Evolutionary conservation across 2,329 filamentous ascomycete species (phyloP), one percentile per base, ranked within the genome.

Genomic region (Fusarium sp.): DNA sequence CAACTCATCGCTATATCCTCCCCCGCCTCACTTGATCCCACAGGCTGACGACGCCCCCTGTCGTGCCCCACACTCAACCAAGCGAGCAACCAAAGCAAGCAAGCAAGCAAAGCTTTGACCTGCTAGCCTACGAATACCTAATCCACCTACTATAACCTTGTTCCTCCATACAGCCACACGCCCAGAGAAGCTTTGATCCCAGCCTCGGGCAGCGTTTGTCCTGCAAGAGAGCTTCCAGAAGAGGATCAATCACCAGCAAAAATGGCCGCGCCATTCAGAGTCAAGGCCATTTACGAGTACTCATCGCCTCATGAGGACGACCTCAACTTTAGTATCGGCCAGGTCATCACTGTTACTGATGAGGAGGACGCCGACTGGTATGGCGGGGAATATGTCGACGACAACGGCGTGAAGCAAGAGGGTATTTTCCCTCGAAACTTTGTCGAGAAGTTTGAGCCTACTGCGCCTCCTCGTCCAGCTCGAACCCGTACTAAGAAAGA

Each of bases 351-450:
- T 58, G 95, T 99, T 72, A 97, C 92, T 48, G 95, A 95, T 67
- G 90, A 94, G 82, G 96, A 98, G 80, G 96, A 97, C 80, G 91
- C 88, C 72, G 97, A 98, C 81, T 98, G 95, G 96, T 97, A 96
- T 80, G 90, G 89, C 72, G 95, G 96, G 75, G 92, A 96, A 82
- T 98, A 97, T 81, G 85, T 91, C 72, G 93, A 97, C 82, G 89
- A 90, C 67, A 83, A 86, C 58, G 96, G 96, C 63, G 83, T 82
- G 71, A 94, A 92, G 82, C 89, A 91, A 80, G 91, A 95, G 79
- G 95, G 95, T 75, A 93, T 98, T 77, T 98, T 98, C 82, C 95
- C 94, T 57, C 92, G 93, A 80, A 99, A 98, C 84, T 99, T 99
- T 80, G 96, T 99, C 79, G 96, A 99, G 83, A 94, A 92, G 83